Base-by-base conservation (phyloP, 2,329 filamentous ascomycete species). In the Penicillium frequentans region DNA sequence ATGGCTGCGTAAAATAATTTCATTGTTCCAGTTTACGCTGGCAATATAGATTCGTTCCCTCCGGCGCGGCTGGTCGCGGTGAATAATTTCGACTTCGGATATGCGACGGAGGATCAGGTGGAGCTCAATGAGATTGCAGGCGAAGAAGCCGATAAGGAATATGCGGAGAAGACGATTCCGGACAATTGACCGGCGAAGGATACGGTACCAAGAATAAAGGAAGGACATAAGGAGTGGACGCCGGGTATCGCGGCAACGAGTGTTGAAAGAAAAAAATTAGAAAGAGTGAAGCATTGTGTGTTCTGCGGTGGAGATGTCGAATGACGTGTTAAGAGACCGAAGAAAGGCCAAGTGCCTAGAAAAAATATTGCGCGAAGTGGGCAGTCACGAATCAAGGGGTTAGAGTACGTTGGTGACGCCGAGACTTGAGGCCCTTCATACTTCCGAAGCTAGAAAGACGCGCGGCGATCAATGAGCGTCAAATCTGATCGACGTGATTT, bases 11-110 rank as follows among this genome's bases (percentile, higher is more conserved):
- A 91, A 77, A 24, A 90, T 76, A 1, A 70, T 68, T 57, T 83
- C 88, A 60, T 84, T 84, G 65, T 89, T 90, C 81, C 86, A 90
- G 67, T 89, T 86, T 68, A 88, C 84, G 59, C 84, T 84, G 5
- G 86, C 84, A 58, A 91, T 89, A 74, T 85, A 91, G 59, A 91
- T 81, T 3, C 70, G 66, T 52, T 72, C 66, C 11, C 26, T 55
- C 9, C 45, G 57, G 29, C 49, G 60, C 13, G 65, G 60, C 9
- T 52, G 27, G 27, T 55, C 39, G 26, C 48, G 59, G 43, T 58
- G 54, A 11, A 47, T 53, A 21, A 39, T 10, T 21, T 65, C 60
- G 37, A 47, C 52, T 26, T 61, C 52, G 47, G 54, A 58, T 27
- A 67, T 44, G 16, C 55, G 59, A 16, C 50, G 58, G 5, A 62